These are phyloP conservation scores for Fusarium devonianum DNA, from an alignment of 2,329 filamentous ascomycete genomes.

Conservation along the genomic window DNA sequence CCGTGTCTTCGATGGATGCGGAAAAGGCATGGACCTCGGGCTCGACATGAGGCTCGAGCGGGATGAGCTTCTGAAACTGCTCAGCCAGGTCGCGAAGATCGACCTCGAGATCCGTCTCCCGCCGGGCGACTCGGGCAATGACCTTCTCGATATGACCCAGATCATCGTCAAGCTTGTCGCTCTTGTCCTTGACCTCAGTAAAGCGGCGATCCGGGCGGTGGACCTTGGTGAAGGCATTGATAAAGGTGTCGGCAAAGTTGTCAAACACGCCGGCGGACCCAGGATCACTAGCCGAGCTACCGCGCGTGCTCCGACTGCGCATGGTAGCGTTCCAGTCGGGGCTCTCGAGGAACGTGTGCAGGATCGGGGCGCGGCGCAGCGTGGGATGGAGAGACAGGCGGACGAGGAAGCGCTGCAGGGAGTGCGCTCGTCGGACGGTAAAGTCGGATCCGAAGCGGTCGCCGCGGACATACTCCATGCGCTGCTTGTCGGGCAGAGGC, in stretches of 20 bases:
- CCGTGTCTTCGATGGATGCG: slow-evolving; percentile 83
- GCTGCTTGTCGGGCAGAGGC: slow-evolving; percentile 96
- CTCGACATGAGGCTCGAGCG: slow-evolving; percentile 87
- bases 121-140: slow-evolving; percentile 85
- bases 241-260: slow-evolving; percentile 92
- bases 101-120: slow-evolving; percentile 84
- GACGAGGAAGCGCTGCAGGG: slow-evolving; percentile 87
- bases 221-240: slow-evolving; percentile 96
- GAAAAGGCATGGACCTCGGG: slow-evolving; percentile 85
- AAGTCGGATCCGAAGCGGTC: slow-evolving; percentile 96
- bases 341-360: slow-evolving; percentile 91
- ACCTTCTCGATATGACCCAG: slow-evolving; percentile 93
- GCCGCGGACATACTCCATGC: slow-evolving; percentile 97
- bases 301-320: slow-evolving; percentile 76
- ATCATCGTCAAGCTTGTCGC: slow-evolving; percentile 94
- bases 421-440: slow-evolving; percentile 85
- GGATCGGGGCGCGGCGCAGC: slow-evolving; percentile 79
- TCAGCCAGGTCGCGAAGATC: slow-evolving; percentile 90
- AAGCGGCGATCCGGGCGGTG: slow-evolving; percentile 96
- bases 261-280: slow-evolving; percentile 81
- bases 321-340: slow-evolving; percentile 97
- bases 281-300: slow-evolving; percentile 58
- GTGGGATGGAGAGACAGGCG: slow-evolving; percentile 88
- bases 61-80: slow-evolving; percentile 93
- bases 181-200: slow-evolving; percentile 89